These are phyloP conservation scores for Suhomyces xylopsoci DNA, from an alignment of 805 yeast species.

Conservation along the genomic window DNA sequence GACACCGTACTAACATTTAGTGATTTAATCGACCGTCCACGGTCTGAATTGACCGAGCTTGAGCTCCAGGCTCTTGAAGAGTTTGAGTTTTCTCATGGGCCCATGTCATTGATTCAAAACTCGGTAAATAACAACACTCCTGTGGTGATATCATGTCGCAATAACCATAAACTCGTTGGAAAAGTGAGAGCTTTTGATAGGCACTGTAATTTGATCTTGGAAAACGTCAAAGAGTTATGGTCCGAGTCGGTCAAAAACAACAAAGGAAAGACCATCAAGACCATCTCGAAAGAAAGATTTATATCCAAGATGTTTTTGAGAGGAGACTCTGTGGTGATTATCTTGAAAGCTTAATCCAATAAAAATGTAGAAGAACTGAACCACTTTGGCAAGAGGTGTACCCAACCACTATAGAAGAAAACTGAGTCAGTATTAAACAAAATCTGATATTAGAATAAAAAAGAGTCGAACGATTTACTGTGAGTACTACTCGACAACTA, in stretches of 20 bases:
- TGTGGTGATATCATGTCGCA: constrained; percentile 84
- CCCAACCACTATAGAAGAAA: not conserved
- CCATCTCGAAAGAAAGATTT: constrained; percentile 65
- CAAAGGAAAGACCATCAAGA: constrained; percentile 69
- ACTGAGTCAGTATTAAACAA: not conserved
- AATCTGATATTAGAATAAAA: not conserved
- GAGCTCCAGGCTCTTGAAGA: constrained; percentile 84
- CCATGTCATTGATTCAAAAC: constrained; percentile 80
- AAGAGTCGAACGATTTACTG: not conserved
- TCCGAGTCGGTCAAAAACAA: constrained; percentile 57
- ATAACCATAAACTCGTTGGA: constrained; percentile 88
- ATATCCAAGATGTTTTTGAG: constrained; percentile 86
- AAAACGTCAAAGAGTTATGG: constrained; percentile 89
- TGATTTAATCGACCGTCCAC: constrained; percentile 69
- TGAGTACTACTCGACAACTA: no score
- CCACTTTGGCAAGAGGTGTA: no score
- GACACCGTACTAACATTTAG: constrained; percentile 39
- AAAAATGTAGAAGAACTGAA: not conserved
- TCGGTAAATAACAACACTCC: constrained; percentile 74
- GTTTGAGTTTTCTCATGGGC: constrained; percentile 86
- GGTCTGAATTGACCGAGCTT: constrained; percentile 72
- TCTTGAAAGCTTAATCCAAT: constrained; percentile 45
- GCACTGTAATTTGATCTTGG: constrained; percentile 90
- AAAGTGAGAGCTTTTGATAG: constrained; percentile 93
- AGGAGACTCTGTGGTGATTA: constrained; percentile 92